These are phyloP conservation scores for Dioszegia hungarica DNA, from an alignment of 768 basidiomycete genomes.

Conservation along the genomic window DNA sequence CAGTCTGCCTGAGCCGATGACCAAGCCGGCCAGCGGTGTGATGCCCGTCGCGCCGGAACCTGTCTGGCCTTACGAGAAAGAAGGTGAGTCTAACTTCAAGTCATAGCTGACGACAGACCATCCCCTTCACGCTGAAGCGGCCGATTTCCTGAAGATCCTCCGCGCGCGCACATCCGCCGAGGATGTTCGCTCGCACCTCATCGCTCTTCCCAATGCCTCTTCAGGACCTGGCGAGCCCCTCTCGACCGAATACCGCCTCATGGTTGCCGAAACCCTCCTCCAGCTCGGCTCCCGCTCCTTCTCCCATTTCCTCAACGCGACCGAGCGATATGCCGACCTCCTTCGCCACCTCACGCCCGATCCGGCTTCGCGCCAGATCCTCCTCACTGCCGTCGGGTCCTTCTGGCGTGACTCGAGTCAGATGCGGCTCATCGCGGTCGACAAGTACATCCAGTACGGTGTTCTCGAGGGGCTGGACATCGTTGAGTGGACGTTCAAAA, in stretches of 20 bases:
- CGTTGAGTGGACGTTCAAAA: slow-evolving; percentile 70
- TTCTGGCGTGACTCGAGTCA: slow-evolving; percentile 82
- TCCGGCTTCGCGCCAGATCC: slow-evolving; percentile 52
- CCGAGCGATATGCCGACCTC: slow-evolving; percentile 75
- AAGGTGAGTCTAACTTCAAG: slow-evolving; percentile 14
- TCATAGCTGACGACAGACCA: slow-evolving; percentile 54
- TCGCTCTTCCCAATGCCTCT: slow-evolving; percentile 63
- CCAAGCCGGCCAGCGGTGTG: slow-evolving; percentile 67
- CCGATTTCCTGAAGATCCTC: slow-evolving; percentile 70
- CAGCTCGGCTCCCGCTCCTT: slow-evolving; percentile 92
- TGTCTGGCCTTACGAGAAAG: slow-evolving; percentile 37
- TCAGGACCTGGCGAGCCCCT: slow-evolving; percentile 63
- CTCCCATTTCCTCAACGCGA: slow-evolving; percentile 94
- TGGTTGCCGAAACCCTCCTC: slow-evolving; percentile 80
- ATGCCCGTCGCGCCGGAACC: slow-evolving; percentile 71
- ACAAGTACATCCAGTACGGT: slow-evolving; percentile 98
- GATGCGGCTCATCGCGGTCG: slow-evolving; percentile 86
- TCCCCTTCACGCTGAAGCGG: slow-evolving; percentile 73
- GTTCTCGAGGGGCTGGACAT: slow-evolving; percentile 92
- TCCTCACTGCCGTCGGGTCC: slow-evolving; percentile 63
- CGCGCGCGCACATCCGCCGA: slow-evolving; percentile 62
- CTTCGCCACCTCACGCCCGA: slow-evolving; percentile 58
- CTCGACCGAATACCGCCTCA: slow-evolving; percentile 65
- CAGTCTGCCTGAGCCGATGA: slow-evolving; percentile 71
- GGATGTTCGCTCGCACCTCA: slow-evolving; percentile 70